Evolutionary conservation across 2,329 filamentous ascomycete species (phyloP), one percentile per base, ranked within the genome.

Genomic region (Trichoderma polysporum): DNA sequence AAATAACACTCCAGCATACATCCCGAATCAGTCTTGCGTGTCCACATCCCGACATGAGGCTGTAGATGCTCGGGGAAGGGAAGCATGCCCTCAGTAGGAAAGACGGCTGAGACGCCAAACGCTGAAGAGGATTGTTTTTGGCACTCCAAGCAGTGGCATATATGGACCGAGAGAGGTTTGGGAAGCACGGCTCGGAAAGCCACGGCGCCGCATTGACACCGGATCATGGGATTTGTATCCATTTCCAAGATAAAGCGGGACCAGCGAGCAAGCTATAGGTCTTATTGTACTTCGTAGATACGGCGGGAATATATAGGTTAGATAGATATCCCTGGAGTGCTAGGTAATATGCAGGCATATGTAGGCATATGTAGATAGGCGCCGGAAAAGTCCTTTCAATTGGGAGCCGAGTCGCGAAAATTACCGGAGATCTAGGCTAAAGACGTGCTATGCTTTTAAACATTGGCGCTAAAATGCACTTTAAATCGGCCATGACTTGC

Each of bases 61-160:
- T 71, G 68, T 7, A 81, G 68, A 2, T 76, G 72, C 2, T 75
- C 68, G 0, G 78, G 52, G 1, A 82, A 74, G 0, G 81, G 81
- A 71, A 82, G 79, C 52, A 83, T 74, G 25, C 76, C 77, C 9
- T 75, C 74, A 3, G 78, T 73, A 2, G 78, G 76, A 70, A 79
- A 83, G 66, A 81, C 76, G 66, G 81, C 80, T 0, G 81, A 82
- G 1, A 79, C 80, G 27, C 81, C 81, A 69, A 82, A 84, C 2
- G 81, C 81, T 0, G 81, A 83, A 4, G 75, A 75, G 0, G 80
- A 79, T 68, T 83, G 81, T 61, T 75, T 80, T 50, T 78, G 81
- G 68, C 82, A 84, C 62, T 83, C 77, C 57, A 76, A 74, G 71
- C 82, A 84, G 74, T 84, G 82, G 71, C 82, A 84, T 73, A 79